Percentiles rank a stretch among this genome's conserved stretches.
phyloP scores from a whole-genome alignment of 2,329 filamentous ascomycete genomes.

The Thermothelomyces thermophilus region DNA sequence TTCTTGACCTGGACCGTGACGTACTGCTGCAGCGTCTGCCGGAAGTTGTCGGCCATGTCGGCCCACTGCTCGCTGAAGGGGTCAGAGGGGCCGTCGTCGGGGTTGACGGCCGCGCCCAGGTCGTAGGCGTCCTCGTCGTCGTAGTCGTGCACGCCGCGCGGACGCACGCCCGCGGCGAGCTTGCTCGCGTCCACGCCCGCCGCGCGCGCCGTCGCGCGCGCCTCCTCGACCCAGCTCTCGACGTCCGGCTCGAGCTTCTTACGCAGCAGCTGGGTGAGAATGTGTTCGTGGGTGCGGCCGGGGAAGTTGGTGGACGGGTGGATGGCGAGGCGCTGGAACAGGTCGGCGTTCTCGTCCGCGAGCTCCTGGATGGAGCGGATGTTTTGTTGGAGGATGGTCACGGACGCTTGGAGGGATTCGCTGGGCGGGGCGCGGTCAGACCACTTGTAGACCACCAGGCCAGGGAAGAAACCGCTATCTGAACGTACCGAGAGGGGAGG shows the following conservation, averaged over 20 bases:
- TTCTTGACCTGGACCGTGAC: conserved; percentile 47
- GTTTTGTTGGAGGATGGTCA: conserved; percentile 64
- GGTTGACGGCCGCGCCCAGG: conserved; percentile 37
- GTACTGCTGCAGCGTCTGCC: conserved; percentile 32
- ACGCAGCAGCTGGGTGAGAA: conserved; percentile 64
- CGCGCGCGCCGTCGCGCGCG: conserved; percentile 41
- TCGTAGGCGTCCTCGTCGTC: conserved; percentile 37
- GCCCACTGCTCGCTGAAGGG: conserved; percentile 34
- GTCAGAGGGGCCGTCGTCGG: conserved; percentile 28
- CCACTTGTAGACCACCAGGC: background rate
- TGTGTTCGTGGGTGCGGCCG: conserved; percentile 57
- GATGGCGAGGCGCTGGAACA: conserved; percentile 64
- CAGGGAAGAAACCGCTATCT: background rate
- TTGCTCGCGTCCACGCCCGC: conserved; percentile 28
- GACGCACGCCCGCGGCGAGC: conserved; percentile 22
- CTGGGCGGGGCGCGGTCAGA: conserved; percentile 34
- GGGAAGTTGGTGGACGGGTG: conserved; percentile 73
- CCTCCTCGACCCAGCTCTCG: conserved; percentile 64
- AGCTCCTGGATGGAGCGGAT: conserved; percentile 60
- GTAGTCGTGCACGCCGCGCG: conserved; percentile 21
- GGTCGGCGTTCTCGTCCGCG: conserved; percentile 56
- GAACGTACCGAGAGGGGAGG: conserved; percentile 57
- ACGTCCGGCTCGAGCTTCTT: conserved; percentile 78
- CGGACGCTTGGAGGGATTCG: conserved; percentile 64
- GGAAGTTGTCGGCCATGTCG: conserved; percentile 29